Base-by-base conservation (phyloP, 2,329 filamentous ascomycete species). In the Cladosporium sp. region DNA sequence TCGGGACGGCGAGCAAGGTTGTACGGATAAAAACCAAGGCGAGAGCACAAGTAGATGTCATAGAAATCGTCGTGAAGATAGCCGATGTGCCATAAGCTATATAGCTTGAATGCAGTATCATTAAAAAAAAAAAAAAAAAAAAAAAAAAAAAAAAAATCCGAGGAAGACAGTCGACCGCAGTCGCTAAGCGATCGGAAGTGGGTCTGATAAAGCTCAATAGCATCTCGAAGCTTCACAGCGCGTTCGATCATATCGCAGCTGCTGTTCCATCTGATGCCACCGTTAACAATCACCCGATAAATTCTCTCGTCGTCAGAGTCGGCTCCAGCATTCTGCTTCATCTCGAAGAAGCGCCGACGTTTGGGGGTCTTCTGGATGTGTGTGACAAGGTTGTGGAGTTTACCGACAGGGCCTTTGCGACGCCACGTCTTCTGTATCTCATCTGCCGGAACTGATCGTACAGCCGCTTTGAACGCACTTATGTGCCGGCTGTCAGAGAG, bases 391-490 rank as follows among this genome's bases (percentile, higher is more conserved):
- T 38, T 37, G 18, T 47, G 32, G 18, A 47, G 43, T 30, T 47
- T 47, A 18, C 43, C 32, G 13, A 38, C 24, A 20, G 43, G 47
- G 9, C 43, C 43, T 7, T 47, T 47, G 15, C 36, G 44, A 6
- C 51, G 53, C 55, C 47, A 55, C 1, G 11, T 27, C 7, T 53
- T 40, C 32, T 51, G 13, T 7, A 37, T 5, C 34, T 53, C 55
- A 24, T 54, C 40, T 6, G 4, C 11, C 1, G 20, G 18, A 1
- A 9, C 15, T 5, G 20, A 29, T 7, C 15, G 13, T 3, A 42
- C 7, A 7, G 47, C 4, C 43, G n/a, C 40, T 29, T 42, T 22
- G 40, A 42, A 27, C 11, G 29, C 29, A 3, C 11, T 3, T 32
- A 32, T 9, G n/a, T 32, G 5, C 11, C 29, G 29, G 29, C 29